These are phyloP conservation scores for Cladobotryum mycophilum DNA, from an alignment of 2,329 filamentous ascomycete species.

Conservation along the genomic window DNA sequence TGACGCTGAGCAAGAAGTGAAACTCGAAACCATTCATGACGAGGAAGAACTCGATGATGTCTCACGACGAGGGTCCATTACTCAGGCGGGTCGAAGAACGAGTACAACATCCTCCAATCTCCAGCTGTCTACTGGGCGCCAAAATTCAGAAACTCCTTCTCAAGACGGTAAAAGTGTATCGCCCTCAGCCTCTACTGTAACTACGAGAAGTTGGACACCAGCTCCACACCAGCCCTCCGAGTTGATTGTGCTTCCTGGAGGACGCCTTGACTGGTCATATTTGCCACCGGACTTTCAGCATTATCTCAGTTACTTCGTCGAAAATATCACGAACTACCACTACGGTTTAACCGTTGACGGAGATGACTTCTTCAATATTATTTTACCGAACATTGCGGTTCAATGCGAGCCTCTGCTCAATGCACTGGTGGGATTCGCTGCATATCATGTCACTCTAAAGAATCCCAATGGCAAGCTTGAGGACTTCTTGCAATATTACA, in stretches of 20 bases:
- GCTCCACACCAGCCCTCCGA: conserved; percentile 1
- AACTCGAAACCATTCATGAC: conserved; percentile 49
- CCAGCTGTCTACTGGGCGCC: conserved; percentile 32
- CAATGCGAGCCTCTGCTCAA: conserved; percentile 75
- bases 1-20: conserved; percentile 35
- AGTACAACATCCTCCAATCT: conserved; percentile 34
- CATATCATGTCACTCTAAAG: conserved; percentile 73
- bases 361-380: conserved; percentile 65
- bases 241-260: conserved; percentile 16
- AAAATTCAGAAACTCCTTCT: conserved; percentile 49
- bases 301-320: conserved; percentile 71
- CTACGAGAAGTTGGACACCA: conserved; percentile 10
- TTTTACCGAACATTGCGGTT: conserved; percentile 65
- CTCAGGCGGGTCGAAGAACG: conserved; percentile 19
- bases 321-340: conserved; percentile 73
- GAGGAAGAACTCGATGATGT: conserved; percentile 44
- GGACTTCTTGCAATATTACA: conserved; percentile 84
- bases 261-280: conserved; percentile 45
- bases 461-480: conserved; percentile 67
- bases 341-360: conserved; percentile 71
- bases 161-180: conserved; percentile 47
- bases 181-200: conserved; percentile 43
- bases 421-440: conserved; percentile 79
- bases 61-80: conserved; percentile 13
- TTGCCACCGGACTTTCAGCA: conserved; percentile 66